Base-by-base conservation (phyloP, 2,329 filamentous ascomycete genomes). In the Aspergillus oerlinghausenensis region DNA sequence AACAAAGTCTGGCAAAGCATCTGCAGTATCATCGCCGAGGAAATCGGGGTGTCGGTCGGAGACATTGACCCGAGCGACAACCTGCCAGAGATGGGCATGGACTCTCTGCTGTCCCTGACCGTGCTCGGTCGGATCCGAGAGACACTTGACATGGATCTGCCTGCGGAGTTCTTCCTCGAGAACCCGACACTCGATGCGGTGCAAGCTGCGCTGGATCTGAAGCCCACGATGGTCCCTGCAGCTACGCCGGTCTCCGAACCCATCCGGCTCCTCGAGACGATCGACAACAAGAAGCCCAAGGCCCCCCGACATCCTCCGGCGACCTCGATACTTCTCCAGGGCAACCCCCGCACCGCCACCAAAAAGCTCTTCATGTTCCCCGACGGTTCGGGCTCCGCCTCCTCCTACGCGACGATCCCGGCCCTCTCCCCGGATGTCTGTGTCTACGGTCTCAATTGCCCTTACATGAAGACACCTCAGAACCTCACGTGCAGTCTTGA, bases 341-440 rank as follows among this genome's bases (percentile, higher is more conserved):
- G 75, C 17, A 77, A 73, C 58, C 74, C 75, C 0, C 74, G 74
- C 57, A 76, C 72, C 17, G 75, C 75, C 5, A 74, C 70, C 21
- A 69, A 73, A 49, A 75, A 70, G 7, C 59, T 77, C 5, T 77
- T 77, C 66, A 58, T 77, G 48, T 77, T 77, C 66, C 75, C 75
- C 25, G 77, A 77, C 56, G 75, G 77, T n/a, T 75, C 74, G 19
- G 77, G 77, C 29, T 78, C 76, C 9, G 76, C 77, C 1, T 77
- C 75, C 2, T 79, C 77, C 4, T 79, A 79, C 61, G 71, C 73
- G 19, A 70, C 70, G 1, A 74, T 78, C 28, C 77, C 77, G 1
- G 67, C 69, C 6, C 61, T 79, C 28, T 73, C 70, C 21, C 68
- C 73, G 4, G 70, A 77, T 53, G 65, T 76, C 52, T 74, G 73